A percentile compares a stretch with the other conserved stretches of the same genome.
phyloP scores from a whole-genome alignment of 305 asterid species.

The Ajuga reptans region DNA sequence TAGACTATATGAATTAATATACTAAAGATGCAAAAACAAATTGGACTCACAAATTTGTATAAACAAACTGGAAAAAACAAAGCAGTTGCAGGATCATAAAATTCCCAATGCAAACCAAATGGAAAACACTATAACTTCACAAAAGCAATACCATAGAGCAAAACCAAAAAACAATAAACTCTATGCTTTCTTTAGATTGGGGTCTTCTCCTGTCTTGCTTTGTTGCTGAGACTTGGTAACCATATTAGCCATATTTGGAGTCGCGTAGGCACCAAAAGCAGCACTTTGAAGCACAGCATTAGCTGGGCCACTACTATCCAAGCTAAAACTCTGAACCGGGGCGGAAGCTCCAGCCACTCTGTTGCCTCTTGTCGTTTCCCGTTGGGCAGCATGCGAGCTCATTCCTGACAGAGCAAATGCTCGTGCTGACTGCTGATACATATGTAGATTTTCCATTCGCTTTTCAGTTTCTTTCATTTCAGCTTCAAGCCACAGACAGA shows the following conservation, averaged over 20 bases:
- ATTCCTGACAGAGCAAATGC: constrained; percentile 40
- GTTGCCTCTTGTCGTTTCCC: constrained; percentile 32
- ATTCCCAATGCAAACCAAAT: neutral
- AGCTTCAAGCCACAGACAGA: constrained; percentile 26
- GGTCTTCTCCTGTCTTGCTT: constrained; percentile 6
- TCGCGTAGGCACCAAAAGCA: constrained; percentile 23
- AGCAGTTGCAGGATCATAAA: no score
- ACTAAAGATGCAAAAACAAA: no score
- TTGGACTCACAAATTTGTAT: neutral
- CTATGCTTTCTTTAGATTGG: neutral
- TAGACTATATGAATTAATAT: no score
- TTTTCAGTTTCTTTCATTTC: constrained; percentile 35
- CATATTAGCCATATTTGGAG: constrained; percentile 35
- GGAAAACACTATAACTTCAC: neutral
- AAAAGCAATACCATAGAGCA: neutral
- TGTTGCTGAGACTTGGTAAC: constrained; percentile 32
- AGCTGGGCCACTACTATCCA: neutral
- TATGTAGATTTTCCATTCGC: constrained; percentile 19
- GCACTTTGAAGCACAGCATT: no score
- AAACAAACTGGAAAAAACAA: neutral
- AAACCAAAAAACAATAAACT: neutral
- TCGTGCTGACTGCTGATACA: constrained; percentile 28
- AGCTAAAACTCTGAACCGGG: neutral
- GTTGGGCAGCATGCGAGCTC: constrained; percentile 37
- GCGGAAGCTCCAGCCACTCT: constrained; percentile 4